Evolutionary conservation across 2,329 filamentous ascomycete species (phyloP), one percentile per base, ranked within the genome.

Genomic region (Calycina herbarum): DNA sequence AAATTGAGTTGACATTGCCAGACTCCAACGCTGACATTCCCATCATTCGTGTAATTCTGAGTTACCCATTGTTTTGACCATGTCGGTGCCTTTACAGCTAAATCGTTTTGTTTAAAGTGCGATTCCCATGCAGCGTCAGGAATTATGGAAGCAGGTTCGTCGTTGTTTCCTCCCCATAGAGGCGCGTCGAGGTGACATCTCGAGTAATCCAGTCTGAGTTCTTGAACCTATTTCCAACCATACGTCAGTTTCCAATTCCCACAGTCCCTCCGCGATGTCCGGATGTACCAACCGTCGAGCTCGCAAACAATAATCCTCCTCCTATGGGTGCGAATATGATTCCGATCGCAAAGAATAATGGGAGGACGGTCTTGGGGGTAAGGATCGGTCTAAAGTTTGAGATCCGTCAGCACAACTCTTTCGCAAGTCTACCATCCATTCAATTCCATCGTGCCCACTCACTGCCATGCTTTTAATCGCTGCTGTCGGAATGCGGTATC

Each of bases 401-500:
- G 60, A 33, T 66, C 51, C 66, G 68, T 74, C 66, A 76, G 68
- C 68, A 67, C 33, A 33, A 42, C 42, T 60, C 35, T 33, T n/a
- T 29, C 56, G 56, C 31, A 57, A 4, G 5, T 60, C 31, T 40
- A 54, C 42, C 51, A 61, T 61, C 60, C 42, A 54, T 59, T 64
- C 27, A 64, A 45, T 59, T 64, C 63, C 63, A 40, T 29, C 56
- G n/a, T 63, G 63, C 65, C 38, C 62, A 71, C 93, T 80, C 83
- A 96, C 90, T 99, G 95, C 95, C 95, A 99, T 82, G 95, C 95
- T 81, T 98, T 97, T 79, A 99, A 81, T 77, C 95, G 89, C 80
- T 99, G 95, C 78, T 99, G 95, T 74, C 95, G 87, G 78, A 98
- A 99, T 11, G 95, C 95, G 66, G 94, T 98, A 81, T 98, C 93